A percentile compares a stretch with the other conserved stretches of the same genome.
Conservation (phyloP, 164 flowering plant genomes). For the Chloranthus sessilifolius region DNA sequence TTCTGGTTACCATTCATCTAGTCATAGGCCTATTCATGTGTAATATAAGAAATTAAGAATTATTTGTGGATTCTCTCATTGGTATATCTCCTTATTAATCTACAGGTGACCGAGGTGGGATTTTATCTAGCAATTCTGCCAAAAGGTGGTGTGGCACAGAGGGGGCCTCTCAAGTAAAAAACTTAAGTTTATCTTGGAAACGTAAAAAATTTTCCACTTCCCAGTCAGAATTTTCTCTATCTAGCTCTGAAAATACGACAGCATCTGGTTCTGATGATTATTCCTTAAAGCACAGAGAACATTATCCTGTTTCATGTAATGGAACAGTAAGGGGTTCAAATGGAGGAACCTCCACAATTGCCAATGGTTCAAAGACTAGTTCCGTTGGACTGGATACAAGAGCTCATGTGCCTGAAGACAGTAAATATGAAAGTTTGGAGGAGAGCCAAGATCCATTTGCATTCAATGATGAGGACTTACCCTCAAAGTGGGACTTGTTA, state of each 20-base stretch:
- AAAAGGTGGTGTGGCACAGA: slow-evolving; percentile 23
- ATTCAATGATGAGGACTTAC: slow-evolving; percentile 77
- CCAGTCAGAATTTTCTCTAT: slow-evolving; percentile 19
- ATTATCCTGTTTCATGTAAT: slow-evolving; percentile 41
- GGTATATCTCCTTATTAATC: too few relatives aligned
- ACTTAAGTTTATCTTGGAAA: slow-evolving; percentile 28
- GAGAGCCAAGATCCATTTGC: slow-evolving; percentile 89
- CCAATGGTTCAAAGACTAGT: slow-evolving; percentile 26
- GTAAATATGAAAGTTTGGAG: slow-evolving; percentile 24
- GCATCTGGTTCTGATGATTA: slow-evolving; percentile 23
- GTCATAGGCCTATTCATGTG: too few relatives aligned
- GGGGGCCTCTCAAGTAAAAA: slow-evolving; percentile 22
- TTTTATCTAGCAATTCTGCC: slow-evolving; percentile 27
- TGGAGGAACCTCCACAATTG: slow-evolving; percentile 12
- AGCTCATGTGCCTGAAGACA: slow-evolving; percentile 16
- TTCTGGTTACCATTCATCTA: too few relatives aligned
- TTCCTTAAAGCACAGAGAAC: slow-evolving; percentile 27
- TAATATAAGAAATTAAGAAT: too few relatives aligned
- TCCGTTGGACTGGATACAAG: slow-evolving; percentile 19
- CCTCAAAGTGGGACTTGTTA: slow-evolving; percentile 78
- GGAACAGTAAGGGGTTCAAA: slow-evolving; percentile 28
- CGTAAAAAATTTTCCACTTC: slow-evolving; percentile 24
- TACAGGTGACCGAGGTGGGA: slow-evolving; percentile 37
- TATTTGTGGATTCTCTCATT: too few relatives aligned
- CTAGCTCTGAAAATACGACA: slow-evolving; percentile 38